Evolutionary conservation across 2,329 filamentous ascomycete genomes (phyloP), one percentile per base, ranked within the genome.

Genomic region (Calonectria fujianensis): DNA sequence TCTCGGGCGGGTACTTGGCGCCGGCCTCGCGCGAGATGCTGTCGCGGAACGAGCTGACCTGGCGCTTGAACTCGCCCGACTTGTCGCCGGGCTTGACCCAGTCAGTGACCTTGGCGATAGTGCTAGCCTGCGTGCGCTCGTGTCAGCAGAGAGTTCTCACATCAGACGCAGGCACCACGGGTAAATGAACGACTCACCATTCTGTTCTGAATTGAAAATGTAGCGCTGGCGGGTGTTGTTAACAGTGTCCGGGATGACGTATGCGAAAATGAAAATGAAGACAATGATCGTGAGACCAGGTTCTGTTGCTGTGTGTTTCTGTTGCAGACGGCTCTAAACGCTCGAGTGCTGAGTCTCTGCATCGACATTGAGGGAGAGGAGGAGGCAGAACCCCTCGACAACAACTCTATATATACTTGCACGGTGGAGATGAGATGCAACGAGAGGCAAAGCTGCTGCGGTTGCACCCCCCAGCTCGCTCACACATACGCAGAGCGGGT

Each of bases 61-160:
- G 94, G 76, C 96, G 93, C 88, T 98, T 98, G 90, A 98, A 98
- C 86, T 98, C 96, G 85, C 96, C 96, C 24, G 92, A 91, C 83
- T 92, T 94, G 87, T 97, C 95, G 80, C 89, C 89, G 59, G 91
- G 93, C 76, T 92, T 89, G 68, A 97, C 95, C 95, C 95, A 98
- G 82, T 96, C 92, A 59, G 95, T 96, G 84, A 98, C 95, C 70
- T 79, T 80, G 29, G 66, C 57, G 29, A 32, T 50, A 50, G 73
- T 76, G 75, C 76, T 80, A 48, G 77, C 41, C 79, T 80, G 66
- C 54, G 14, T 52, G 31, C 35, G 18, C 24, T 35, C 8, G 35
- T 64, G 70, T 81, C 69, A 80, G 74, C 32, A 32, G 50, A 32
- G 50, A 54, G 59, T 27, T 64, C 57, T 65, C 39, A 65, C 39